phyloP scores from a whole-genome alignment of 2,329 filamentous ascomycete genomes.

The Penicillium sp. region DNA sequence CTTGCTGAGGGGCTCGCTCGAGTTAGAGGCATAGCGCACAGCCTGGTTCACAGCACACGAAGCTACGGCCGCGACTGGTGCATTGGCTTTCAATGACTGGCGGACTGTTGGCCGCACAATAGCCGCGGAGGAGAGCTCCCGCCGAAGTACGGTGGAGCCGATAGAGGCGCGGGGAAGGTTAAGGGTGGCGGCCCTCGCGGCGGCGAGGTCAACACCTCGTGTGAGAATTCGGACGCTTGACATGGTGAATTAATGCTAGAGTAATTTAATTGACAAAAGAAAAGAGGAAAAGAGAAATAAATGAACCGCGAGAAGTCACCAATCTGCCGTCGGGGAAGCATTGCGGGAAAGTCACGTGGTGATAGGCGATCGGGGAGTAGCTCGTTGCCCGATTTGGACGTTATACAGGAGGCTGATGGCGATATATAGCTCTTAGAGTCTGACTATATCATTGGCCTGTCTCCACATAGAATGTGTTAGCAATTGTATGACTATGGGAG shows the following conservation, averaged over 20 bases:
- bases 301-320: constrained; percentile 10
- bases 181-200: constrained; percentile 27
- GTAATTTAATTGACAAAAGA: constrained; percentile 17
- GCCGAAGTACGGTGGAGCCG: constrained; percentile 32
- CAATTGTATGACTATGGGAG: neutral
- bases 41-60: constrained; percentile 14
- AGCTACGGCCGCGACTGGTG: constrained; percentile 15
- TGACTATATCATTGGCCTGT: neutral
- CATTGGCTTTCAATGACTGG: constrained; percentile 14
- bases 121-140: constrained; percentile 31
- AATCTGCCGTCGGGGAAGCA: constrained; percentile 23
- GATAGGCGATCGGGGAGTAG: constrained; percentile 33
- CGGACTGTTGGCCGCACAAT: constrained; percentile 26
- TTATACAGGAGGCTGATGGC: neutral
- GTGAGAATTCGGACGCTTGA: constrained; percentile 32
- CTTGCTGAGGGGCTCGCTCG: constrained; percentile 35
- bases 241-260: constrained; percentile 27
- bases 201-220: constrained; percentile 33
- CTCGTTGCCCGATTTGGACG: constrained; percentile 16
- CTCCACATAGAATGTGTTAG: neutral
- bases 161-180: constrained; percentile 32
- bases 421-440: neutral
- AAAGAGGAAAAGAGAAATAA: constrained; percentile 15
- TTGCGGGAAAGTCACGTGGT: constrained; percentile 41
- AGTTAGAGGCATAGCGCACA: constrained; percentile 37